These are phyloP conservation scores for Pseudogymnoascus sp. DNA, from an alignment of 2,329 filamentous ascomycete genomes.

Conservation along the genomic window DNA sequence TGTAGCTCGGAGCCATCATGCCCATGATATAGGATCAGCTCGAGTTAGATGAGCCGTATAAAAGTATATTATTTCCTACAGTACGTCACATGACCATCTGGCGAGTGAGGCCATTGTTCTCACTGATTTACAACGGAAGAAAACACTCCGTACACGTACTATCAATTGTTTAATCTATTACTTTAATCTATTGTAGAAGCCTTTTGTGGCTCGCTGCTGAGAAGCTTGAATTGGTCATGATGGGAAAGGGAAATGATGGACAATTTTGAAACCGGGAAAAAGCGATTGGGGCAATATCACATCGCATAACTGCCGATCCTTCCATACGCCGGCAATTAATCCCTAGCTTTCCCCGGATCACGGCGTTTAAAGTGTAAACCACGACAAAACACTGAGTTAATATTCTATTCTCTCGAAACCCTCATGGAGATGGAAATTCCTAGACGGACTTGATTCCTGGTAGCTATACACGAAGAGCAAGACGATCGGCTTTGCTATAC, in stretches of 20 bases:
- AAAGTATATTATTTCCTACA: neutral
- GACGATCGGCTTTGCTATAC: neutral
- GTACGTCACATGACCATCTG: neutral
- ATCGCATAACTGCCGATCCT: slow-evolving; percentile 6
- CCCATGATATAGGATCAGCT: neutral
- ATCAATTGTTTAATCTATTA: neutral
- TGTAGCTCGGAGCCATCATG: neutral
- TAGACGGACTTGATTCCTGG: neutral
- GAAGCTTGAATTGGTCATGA: neutral
- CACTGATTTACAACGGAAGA: neutral
- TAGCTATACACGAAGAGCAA: neutral
- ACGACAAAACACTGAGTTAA: neutral
- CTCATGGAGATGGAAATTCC: neutral
- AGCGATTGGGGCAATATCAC: neutral
- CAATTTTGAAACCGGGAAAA: slow-evolving; percentile 6
- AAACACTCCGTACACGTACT: neutral
- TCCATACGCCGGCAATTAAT: neutral
- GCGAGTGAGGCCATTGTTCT: neutral
- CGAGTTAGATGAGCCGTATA: neutral
- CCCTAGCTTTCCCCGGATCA: slow-evolving; percentile 1
- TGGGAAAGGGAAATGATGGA: slow-evolving; percentile 1
- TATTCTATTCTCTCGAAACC: neutral
- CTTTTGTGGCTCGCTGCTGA: neutral
- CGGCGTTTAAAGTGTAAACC: neutral
- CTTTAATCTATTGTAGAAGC: slow-evolving; percentile 3